A percentile compares a stretch with the other conserved stretches of the same genome.
Conservation (phyloP, 1,284 basidiomycete genomes). For the Chiua sp. region DNA sequence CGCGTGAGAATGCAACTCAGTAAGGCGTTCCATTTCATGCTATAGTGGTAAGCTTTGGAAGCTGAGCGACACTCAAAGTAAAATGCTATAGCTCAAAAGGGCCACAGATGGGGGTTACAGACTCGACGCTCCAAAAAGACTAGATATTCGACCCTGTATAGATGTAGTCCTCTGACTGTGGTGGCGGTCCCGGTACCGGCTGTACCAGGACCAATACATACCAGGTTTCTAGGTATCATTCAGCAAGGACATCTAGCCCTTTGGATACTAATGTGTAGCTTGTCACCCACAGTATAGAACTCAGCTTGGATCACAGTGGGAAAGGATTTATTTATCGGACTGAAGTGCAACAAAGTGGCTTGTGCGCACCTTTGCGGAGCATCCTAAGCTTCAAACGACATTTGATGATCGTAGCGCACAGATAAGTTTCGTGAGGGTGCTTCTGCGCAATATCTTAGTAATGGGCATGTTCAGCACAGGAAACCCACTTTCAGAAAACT, state of each 20-base stretch:
- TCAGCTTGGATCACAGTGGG: neutral
- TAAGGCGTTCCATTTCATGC: conserved; percentile 82
- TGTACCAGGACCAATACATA: conserved; percentile 92
- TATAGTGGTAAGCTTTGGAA: too few relatives aligned
- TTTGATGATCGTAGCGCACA: conserved; percentile 90
- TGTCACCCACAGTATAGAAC: conserved; percentile 46
- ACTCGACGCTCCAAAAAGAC: conserved; percentile 23
- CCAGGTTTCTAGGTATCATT: conserved; percentile 58
- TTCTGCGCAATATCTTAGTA: conserved; percentile 43
- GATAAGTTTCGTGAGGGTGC: conserved; percentile 74
- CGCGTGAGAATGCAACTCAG: conserved; percentile 80
- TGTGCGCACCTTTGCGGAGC: conserved; percentile 86
- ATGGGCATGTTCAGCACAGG: neutral
- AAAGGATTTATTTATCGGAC: conserved; percentile 44
- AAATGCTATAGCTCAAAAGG: conserved; percentile 65
- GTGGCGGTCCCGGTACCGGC: conserved; percentile 97
- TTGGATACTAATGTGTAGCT: conserved; percentile 67
- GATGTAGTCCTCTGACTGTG: conserved; percentile 79
- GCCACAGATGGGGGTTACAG: neutral
- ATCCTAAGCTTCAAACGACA: conserved; percentile 88
- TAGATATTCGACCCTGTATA: conserved; percentile 55
- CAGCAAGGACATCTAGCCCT: conserved; percentile 75
- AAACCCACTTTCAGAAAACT: conserved; percentile 62
- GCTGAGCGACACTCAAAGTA: conserved; percentile 97
- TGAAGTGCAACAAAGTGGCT: conserved; percentile 72